Evolutionary conservation across 1,139 yeast genomes (phyloP), one percentile per base, ranked within the genome.

Genomic region (Arxiozyma heterogenica): DNA sequence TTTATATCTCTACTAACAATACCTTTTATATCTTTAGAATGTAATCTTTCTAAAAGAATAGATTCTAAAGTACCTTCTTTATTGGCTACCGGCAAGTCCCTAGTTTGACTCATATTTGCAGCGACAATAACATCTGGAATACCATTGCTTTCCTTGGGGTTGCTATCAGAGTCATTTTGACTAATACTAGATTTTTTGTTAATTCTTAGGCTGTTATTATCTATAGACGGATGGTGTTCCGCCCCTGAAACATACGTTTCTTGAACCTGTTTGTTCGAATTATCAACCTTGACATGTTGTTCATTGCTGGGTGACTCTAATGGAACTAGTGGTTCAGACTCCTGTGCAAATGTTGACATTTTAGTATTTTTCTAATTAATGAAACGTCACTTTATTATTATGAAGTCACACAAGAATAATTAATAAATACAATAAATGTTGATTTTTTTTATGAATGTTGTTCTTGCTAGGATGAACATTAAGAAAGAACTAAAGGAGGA

Each of bases 41-140:
- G 63, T 12, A 65, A 54, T 21, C 57, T 55, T 51, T 67, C 70
- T 46, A 65, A 49, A 9, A 68, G 69, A 7, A 67, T 61, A 1
- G 67, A 57, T 1, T 64, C 67, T 20, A 66, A 56, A 5, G 67
- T 59, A 8, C 69, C 69, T 27, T 58, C 56, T 0, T 50, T 48
- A 41, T 65, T 64, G 3, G 69, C 66, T 17, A 53, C 54, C 4
- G 68, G 69, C 41, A 65, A 43, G 23, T 60, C 57, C 15, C 45
- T 54, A 1, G 56, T 47, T 44, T 59, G 58, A 39, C 57, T 57
- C 17, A 61, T 61, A 30, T 61, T 53, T 3, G 66, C 55, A 1
- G 68, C 67, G 38, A 65, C 65, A 46, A 66, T 53, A 15, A 61
- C 53, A 25, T 59, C 61, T 7, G 53, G 53, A 17, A 30, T 45